Evolutionary conservation across 75 land plant genomes (phyloP), one percentile per base, ranked within the genome.

Genomic region (Sequoia sempervirens): DNA sequence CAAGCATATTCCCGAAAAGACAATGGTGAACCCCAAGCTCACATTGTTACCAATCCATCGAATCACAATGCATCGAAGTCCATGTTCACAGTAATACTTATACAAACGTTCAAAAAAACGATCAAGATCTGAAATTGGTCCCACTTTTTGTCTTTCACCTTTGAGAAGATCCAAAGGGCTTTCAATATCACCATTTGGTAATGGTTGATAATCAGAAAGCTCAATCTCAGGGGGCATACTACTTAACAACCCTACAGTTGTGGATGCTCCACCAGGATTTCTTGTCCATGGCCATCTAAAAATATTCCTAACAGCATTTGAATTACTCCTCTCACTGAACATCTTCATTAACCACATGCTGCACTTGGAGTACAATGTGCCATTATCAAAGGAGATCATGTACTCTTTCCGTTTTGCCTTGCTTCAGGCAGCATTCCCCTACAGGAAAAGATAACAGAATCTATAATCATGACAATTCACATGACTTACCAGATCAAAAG

Each of bases 51-150:
- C 88, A 81, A 93, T 86, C 98, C 99, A 96, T 84, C 95, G 95
- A 10, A 88, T 91, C 79, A 94, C 90, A 70, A 98, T 98, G 86
- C 98, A 98, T 92, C 91, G 92, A 66, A 98, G 89, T 17, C 98
- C 99, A 87, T 98, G 94, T 70, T 92, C 95, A 88, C 96, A 92
- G 81, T 96, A 96, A 76, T 98, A 98, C 72, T 86, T 90, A 78
- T 98, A 98, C 17, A 98, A 84, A 80, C 99, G 89, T 85, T 90
- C 97, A 89, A 98, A 96, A 90, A 98, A 98, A 15, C 93, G 78
- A 86, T 98, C 99, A 53, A 98, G 87, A 81, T 98, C 99, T 69
- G 92, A 79, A 80, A 98, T 93, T 47, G 93, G 94, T 83, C 92
- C 95, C 20, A 82, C 85, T 53, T 89, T 93, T 56, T 90, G 47